These are phyloP conservation scores for Phyllosticta citribraziliensis DNA, from an alignment of 2,329 filamentous ascomycete species.

Conservation along the genomic window DNA sequence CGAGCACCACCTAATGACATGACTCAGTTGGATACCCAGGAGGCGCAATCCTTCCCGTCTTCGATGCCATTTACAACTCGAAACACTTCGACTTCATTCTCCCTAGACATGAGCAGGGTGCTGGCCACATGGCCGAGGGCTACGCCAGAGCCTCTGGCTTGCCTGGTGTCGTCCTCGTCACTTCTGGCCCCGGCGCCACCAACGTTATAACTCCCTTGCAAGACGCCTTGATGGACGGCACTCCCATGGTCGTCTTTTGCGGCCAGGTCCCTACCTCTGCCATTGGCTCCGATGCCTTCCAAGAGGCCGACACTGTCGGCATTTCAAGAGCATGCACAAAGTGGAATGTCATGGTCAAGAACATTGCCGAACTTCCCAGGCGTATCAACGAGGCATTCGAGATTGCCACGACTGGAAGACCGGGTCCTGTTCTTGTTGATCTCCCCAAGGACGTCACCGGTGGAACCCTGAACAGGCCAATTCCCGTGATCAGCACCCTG, in stretches of 20 bases:
- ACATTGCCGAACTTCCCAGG: constrained; percentile 80
- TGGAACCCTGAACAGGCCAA: constrained; percentile 69
- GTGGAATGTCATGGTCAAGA: constrained; percentile 99
- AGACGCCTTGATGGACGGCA: constrained; percentile 90
- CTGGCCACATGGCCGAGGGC: constrained; percentile 96
- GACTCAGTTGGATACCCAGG: constrained; percentile 62
- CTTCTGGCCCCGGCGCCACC: constrained; percentile 90
- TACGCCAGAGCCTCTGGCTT: constrained; percentile 90
- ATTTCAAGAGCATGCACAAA: constrained; percentile 95
- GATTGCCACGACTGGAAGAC: constrained; percentile 88
- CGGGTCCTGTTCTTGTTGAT: constrained; percentile 90
- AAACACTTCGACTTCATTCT: constrained; percentile 94
- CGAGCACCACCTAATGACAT: not conserved
- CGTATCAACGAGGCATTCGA: constrained; percentile 97
- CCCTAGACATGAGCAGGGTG: constrained; percentile 92
- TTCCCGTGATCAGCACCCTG: constrained; percentile 64
- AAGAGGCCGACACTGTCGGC: constrained; percentile 88
- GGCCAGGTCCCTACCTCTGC: constrained; percentile 85
- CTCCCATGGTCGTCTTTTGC: constrained; percentile 88
- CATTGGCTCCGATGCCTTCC: constrained; percentile 93
- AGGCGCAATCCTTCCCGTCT: constrained; percentile 92
- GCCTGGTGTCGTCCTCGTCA: constrained; percentile 92
- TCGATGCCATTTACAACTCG: constrained; percentile 98
- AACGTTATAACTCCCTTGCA: constrained; percentile 96
- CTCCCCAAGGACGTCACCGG: constrained; percentile 94